Evolutionary conservation across 352 stramenopile species (phyloP).

Genomic region (Phytophthora agathidicida): DNA sequence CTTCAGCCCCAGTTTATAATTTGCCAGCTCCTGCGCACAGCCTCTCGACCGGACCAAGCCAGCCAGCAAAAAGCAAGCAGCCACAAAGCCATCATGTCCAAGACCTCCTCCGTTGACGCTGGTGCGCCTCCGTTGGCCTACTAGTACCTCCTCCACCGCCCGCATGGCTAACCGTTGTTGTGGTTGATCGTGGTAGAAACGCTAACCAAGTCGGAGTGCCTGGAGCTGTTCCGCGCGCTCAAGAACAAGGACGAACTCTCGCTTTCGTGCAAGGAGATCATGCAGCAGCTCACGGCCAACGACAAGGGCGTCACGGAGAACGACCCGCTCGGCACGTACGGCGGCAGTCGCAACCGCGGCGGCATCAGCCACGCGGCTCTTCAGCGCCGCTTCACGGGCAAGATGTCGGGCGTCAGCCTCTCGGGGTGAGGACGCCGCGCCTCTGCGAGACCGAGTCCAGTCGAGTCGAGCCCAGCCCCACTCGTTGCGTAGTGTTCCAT

Average conservation of each 20-base stretch:
- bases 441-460: constrained; percentile 11
- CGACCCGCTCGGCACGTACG: constrained; percentile 66
- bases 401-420: constrained; percentile 77
- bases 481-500: constrained; percentile 21
- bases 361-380: constrained; percentile 78
- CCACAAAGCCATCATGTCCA: constrained; percentile 27
- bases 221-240: constrained; percentile 71
- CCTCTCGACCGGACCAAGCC: constrained; percentile 19
- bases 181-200: constrained; percentile 23
- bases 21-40: constrained; percentile 30
- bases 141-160: not conserved
- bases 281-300: constrained; percentile 68
- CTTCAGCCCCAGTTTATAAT: constrained; percentile 29
- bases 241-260: constrained; percentile 88
- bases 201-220: constrained; percentile 56
- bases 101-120: constrained; percentile 44
- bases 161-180: not conserved
- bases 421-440: constrained; percentile 46
- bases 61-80: constrained; percentile 2
- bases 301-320: constrained; percentile 77
- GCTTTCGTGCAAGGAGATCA: constrained; percentile 73
- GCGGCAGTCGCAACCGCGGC: constrained; percentile 60
- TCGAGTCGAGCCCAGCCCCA: constrained; percentile 31
- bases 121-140: constrained; percentile 23
- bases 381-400: constrained; percentile 82